Base-by-base conservation (phyloP, 2,329 filamentous ascomycete genomes). In the Mycogone perniciosa region DNA sequence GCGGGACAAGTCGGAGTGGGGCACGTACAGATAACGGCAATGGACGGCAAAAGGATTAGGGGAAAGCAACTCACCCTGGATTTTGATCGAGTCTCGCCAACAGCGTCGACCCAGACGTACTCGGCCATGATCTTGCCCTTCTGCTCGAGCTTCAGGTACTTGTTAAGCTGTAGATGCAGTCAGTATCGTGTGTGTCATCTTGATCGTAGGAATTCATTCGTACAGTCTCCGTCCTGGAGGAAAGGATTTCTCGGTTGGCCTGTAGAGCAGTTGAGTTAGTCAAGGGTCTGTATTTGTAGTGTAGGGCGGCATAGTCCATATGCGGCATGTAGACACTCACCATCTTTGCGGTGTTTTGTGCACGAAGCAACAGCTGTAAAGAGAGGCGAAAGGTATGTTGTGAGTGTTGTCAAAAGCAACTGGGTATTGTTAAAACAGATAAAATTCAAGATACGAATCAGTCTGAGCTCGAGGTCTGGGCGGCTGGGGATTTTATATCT, bases 81-180 rank as follows among this genome's bases (percentile, higher is more conserved):
- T 80, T 97, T 99, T 70, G 90, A 96, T 65, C 93, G 90, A 62
- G 88, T 81, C 65, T 86, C 85, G 69, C 91, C 90, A 59, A 76
- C 73, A 59, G 87, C 79, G 67, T 96, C 91, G 69, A 96, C 86
- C 92, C 92, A 96, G 79, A 96, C 84, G 76, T 96, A 96, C 77
- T 96, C 92, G 67, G 90, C 92, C 73, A 96, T 93, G 68, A 95
- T 79, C 63, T 76, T 77, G 71, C 90, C 91, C 71, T 86, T 88
- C 78, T 97, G 92, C 71, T 90, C 86, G 65, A 97, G 88, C 66
- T 79, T 78, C 75, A 93, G 83, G 81, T 92, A 97, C 75, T 96
- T 96, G 72, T 86, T 76, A 71, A 96, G 84, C 89, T 96, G 40
- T 38, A 72, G 64, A 58, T 47, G 48, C 49, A 43, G 48, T 51